Evolutionary conservation across 768 basidiomycete genomes (phyloP), one percentile per base, ranked within the genome.

Genomic region (Mycena kentingensis): DNA sequence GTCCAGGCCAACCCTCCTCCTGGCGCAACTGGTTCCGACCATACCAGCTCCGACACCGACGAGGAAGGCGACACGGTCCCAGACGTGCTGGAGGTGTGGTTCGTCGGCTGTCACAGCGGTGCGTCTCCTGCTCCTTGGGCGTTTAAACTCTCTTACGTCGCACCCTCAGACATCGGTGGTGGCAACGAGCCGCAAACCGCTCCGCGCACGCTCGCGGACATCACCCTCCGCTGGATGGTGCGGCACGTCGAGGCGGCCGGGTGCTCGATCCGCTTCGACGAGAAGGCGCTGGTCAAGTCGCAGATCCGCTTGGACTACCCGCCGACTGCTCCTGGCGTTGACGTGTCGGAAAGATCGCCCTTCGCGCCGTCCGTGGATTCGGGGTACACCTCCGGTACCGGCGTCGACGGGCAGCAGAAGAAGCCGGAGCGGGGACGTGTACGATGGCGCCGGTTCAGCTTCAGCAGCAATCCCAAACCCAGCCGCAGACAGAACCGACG

Each of bases 21-120:
- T n/a, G n/a, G n/a, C n/a, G n/a, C n/a, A n/a, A n/a, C n/a, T n/a
- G n/a, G n/a, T n/a, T n/a, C n/a, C n/a, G n/a, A n/a, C n/a, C n/a
- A n/a, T n/a, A n/a, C n/a, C n/a, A n/a, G n/a, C n/a, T n/a, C n/a
- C n/a, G n/a, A 31, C 26, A 32, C 47, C 28, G 25, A 60, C 63
- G 31, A 58, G 39, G 3, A 59, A 44, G 2, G 49, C 39, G 11
- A 46, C 54, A 1, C 63, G n/a, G n/a, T 64, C 22, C 70, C 79
- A 2, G 82, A 90, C 65, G 82, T 89, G 13, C 64, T 83, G 12
- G 90, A 93, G 64, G 88, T 91, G 3, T 93, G 88, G 88, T 93
- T 93, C 60, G 60, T 81, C 5, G 90, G 90, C 2, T 81, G 82
- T 55, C 90, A 91, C 60, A 64, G 70, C 36, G 88, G 88, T 89